A percentile compares a stretch with the other conserved stretches of the same genome.
Conservation (phyloP, 306 rosid species). For the Argentina anserina region DNA sequence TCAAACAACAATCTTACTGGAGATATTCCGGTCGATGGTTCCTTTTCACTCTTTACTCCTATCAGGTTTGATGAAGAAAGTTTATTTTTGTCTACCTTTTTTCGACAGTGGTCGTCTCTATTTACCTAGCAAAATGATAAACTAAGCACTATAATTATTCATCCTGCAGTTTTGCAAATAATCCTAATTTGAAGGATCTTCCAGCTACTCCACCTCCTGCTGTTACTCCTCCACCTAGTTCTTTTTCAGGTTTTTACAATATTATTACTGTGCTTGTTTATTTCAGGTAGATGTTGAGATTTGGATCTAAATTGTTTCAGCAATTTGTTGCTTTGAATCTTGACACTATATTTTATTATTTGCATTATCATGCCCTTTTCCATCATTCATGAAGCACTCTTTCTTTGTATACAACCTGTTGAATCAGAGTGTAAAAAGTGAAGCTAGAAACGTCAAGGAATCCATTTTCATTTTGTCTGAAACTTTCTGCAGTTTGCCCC, state of each 20-base stretch:
- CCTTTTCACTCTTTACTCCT: slow-evolving; percentile 82
- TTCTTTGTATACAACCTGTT: not conserved
- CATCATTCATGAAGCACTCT: not conserved
- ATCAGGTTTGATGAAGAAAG: slow-evolving; percentile 56
- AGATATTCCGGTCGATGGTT: slow-evolving; percentile 62
- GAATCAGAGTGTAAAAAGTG: not conserved
- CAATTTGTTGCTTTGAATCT: not conserved
- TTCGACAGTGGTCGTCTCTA: not conserved
- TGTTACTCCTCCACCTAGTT: slow-evolving; percentile 20
- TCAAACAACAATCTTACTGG: slow-evolving; percentile 67
- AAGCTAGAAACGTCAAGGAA: not conserved
- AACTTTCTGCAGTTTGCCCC: not conserved
- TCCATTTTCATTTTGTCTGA: not conserved
- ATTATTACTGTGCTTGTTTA: not conserved
- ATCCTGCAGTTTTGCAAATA: slow-evolving; percentile 61
- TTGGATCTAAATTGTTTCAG: not conserved
- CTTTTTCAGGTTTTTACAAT: slow-evolving; percentile 43
- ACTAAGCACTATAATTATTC: slow-evolving; percentile 21
- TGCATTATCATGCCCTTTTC: not conserved
- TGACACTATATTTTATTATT: not conserved
- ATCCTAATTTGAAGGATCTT: not conserved
- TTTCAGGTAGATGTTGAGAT: not conserved
- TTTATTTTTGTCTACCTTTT: slow-evolving; percentile 5
- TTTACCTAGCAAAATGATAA: not conserved
- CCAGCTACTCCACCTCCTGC: slow-evolving; percentile 40